These are phyloP conservation scores for Aureobasidium namibiae DNA, from an alignment of 2,329 filamentous ascomycete species.

Conservation along the genomic window DNA sequence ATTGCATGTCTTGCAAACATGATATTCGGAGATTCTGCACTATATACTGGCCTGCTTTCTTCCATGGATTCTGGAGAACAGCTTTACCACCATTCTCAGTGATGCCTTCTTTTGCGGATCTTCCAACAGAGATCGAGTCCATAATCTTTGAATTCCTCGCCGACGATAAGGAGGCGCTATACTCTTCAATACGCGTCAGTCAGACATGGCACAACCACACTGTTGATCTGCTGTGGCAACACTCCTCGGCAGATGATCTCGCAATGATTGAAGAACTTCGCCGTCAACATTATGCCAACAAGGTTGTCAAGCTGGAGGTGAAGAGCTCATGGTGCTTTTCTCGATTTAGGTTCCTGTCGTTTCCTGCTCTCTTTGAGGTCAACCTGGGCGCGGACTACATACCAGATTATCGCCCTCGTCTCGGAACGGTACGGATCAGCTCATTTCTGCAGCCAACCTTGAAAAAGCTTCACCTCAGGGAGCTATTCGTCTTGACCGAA, in stretches of 20 bases:
- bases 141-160: not conserved
- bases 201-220: not conserved
- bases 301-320: not conserved
- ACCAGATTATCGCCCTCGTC: not conserved
- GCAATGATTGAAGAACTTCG: not conserved
- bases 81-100: not conserved
- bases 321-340: not conserved
- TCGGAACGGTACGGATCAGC: not conserved
- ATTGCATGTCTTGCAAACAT: not conserved
- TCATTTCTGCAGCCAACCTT: not conserved
- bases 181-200: not conserved
- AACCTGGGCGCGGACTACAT: not conserved
- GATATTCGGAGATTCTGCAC: not conserved
- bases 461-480: not conserved
- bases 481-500: not conserved
- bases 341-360: not conserved
- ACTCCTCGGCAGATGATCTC: not conserved
- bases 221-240: not conserved
- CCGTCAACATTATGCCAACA: not conserved
- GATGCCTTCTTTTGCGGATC: not conserved
- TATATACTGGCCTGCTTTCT: not conserved
- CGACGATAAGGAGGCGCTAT: not conserved
- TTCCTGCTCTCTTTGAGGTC: not conserved
- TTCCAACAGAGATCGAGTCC: not conserved
- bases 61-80: not conserved